phyloP scores from a whole-genome alignment of 78 protist genomes.

The Isochrysis galbana region DNA sequence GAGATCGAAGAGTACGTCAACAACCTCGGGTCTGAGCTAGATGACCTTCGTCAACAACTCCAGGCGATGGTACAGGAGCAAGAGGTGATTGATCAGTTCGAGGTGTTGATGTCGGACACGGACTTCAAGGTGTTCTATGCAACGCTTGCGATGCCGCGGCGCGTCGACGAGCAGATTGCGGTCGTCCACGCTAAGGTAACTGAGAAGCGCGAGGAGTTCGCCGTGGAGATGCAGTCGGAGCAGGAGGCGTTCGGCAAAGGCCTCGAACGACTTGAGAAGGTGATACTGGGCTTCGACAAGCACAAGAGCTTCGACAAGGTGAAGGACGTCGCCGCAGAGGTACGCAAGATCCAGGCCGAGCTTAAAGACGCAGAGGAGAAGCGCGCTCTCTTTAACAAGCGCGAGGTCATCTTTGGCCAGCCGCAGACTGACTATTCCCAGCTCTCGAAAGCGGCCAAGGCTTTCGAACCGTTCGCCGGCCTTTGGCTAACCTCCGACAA shows the following conservation, averaged over 20 bases:
- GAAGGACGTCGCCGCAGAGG: conserved; percentile 58
- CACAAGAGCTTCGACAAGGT: conserved; percentile 49
- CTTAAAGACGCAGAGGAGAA: conserved; percentile 14
- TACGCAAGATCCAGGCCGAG: not conserved
- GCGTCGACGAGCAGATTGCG: conserved; percentile 24
- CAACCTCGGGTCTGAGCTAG: conserved; percentile 34
- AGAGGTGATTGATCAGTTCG: conserved; percentile 59
- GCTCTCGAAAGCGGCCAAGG: conserved; percentile 35
- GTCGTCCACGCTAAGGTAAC: conserved; percentile 30
- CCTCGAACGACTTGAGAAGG: conserved; percentile 33
- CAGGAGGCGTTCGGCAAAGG: conserved; percentile 56
- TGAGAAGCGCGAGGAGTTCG: conserved; percentile 44
- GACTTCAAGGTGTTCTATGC: conserved; percentile 60
- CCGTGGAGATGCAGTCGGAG: not conserved
- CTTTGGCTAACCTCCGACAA: conserved; percentile 77
- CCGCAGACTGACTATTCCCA: conserved; percentile 56
- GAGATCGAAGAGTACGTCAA: conserved; percentile 44
- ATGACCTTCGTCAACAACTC: not conserved
- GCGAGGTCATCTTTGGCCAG: conserved; percentile 70
- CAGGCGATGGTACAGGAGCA: not conserved
- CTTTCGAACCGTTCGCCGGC: conserved; percentile 71
- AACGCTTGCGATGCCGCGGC: conserved; percentile 38
- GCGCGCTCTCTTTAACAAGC: conserved; percentile 45
- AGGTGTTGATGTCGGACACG: conserved; percentile 28
- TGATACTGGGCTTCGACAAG: conserved; percentile 36